Conservation (phyloP, 2,329 filamentous ascomycete species). For the Diaporthe destruens region DNA sequence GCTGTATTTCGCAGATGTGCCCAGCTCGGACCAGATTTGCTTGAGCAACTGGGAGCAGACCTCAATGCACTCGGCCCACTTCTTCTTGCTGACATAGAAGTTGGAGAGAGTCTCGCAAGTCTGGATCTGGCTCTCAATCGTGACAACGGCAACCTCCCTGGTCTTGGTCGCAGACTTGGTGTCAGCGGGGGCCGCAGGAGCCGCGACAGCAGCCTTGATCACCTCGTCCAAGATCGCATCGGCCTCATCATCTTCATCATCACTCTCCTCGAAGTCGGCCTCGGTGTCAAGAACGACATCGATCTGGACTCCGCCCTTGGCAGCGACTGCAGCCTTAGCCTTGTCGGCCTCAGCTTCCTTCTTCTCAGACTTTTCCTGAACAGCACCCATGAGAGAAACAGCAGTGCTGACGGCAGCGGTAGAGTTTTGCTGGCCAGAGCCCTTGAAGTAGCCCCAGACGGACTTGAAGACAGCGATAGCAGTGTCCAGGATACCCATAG, state of each 20-base stretch:
- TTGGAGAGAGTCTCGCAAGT: constrained; percentile 41
- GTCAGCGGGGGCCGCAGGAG: constrained; percentile 17
- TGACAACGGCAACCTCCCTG: constrained; percentile 39
- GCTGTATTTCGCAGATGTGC: constrained; percentile 39
- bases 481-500: constrained; percentile 42
- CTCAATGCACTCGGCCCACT: constrained; percentile 40
- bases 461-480: constrained; percentile 43
- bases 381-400: constrained; percentile 40
- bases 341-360: constrained; percentile 40
- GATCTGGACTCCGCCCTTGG: constrained; percentile 37
- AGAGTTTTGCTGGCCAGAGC: constrained; percentile 42
- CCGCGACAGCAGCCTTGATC: constrained; percentile 37
- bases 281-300: constrained; percentile 38
- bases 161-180: constrained; percentile 33
- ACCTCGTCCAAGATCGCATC: constrained; percentile 41
- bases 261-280: constrained; percentile 36
- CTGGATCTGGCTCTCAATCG: constrained; percentile 42
- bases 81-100: constrained; percentile 41
- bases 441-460: constrained; percentile 44
- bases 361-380: constrained; percentile 40
- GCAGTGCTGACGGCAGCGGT: constrained; percentile 41
- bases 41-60: constrained; percentile 42
- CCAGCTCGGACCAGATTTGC: constrained; percentile 43
- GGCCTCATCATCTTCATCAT: constrained; percentile 40
- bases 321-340: constrained; percentile 35